Evolutionary conservation across 73 alveolate genomes (phyloP), one percentile per base, ranked within the genome.

Genomic region (Paraurostyla sp.): DNA sequence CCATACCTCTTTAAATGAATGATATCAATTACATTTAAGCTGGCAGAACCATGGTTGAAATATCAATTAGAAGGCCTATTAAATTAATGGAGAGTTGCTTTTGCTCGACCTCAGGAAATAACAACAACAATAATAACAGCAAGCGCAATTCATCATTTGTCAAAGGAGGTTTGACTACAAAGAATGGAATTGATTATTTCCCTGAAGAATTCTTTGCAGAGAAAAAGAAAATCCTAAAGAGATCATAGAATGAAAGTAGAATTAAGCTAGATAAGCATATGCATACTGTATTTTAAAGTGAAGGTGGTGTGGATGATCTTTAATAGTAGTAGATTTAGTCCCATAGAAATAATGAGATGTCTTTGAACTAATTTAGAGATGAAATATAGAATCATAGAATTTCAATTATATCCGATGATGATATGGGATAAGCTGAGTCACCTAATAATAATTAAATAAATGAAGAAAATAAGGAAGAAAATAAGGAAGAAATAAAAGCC

Each of bases 21-120:
- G 85, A 69, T 18, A 36, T 38, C 2, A 69, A 69, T 36, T 69
- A 13, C 38, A 69, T 69, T 36, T 36, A 69, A 43, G 85, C 85
- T 27, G 85, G 85, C 11, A 69, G 85, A 36, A 69, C 85, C 11
- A 33, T 69, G 65, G 57, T 69, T 7, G 85, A 69, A 69, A 33
- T 69, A 9, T 40, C 7, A 20, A 42, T 43, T 16, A 36, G 36
- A 23, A 4, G 40, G 23, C 58, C 58, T 15, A 43, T 69, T 15
- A 69, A 42, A 33, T 35, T 69, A 36, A 35, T 36, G 7, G 25
- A 36, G 25, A 40, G 25, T 23, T 69, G 85, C 65, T 9, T 69
- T 33, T 69, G 85, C 49, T 6, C 58, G 3, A 4, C 56, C 15
- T 6, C 52, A 15, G 51, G 6, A 7, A 62, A 62, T 29, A 32